These are phyloP conservation scores for Lavandula angustifolia DNA, from an alignment of 257 asterid genomes.

Conservation along the genomic window DNA sequence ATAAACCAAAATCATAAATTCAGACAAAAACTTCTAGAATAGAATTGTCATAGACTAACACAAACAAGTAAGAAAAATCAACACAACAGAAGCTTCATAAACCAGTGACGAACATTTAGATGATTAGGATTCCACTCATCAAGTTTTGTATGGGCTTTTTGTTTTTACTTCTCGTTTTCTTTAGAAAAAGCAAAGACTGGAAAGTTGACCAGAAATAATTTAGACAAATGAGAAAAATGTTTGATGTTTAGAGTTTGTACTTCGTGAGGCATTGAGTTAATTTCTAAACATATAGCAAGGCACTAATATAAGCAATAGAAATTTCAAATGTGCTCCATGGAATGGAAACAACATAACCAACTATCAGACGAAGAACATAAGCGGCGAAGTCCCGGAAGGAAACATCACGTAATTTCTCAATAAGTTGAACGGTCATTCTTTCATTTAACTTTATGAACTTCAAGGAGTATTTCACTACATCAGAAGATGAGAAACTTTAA, in stretches of 20 bases:
- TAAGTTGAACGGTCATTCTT: slow-evolving; percentile 18
- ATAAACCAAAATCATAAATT: slow-evolving; percentile 32
- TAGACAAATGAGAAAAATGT: not conserved
- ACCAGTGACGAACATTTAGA: slow-evolving; percentile 15
- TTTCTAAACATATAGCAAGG: slow-evolving; percentile 11
- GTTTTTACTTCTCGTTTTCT: not conserved
- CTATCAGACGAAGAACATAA: slow-evolving; percentile 3
- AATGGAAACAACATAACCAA: not conserved
- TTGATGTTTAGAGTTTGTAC: not conserved
- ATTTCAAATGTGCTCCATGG: not conserved
- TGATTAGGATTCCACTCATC: slow-evolving; percentile 26
- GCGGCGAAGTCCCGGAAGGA: slow-evolving; percentile 12
- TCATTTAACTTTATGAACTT: slow-evolving; percentile 20
- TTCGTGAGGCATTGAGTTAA: not conserved
- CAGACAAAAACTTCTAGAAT: slow-evolving; percentile 19
- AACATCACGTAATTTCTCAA: slow-evolving; percentile 12
- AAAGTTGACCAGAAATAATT: slow-evolving; percentile 4
- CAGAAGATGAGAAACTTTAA: slow-evolving; percentile 16
- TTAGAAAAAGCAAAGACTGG: not conserved
- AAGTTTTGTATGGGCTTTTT: slow-evolving; percentile 6
- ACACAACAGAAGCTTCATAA: slow-evolving; percentile 17
- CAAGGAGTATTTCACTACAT: slow-evolving; percentile 10
- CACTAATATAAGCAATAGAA: slow-evolving; percentile 9
- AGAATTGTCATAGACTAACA: slow-evolving; percentile 18
- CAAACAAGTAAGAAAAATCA: slow-evolving; percentile 9